Base-by-base conservation (phyloP, 2,329 filamentous ascomycete species). In the Tolypocladium ophioglossoides region DNA sequence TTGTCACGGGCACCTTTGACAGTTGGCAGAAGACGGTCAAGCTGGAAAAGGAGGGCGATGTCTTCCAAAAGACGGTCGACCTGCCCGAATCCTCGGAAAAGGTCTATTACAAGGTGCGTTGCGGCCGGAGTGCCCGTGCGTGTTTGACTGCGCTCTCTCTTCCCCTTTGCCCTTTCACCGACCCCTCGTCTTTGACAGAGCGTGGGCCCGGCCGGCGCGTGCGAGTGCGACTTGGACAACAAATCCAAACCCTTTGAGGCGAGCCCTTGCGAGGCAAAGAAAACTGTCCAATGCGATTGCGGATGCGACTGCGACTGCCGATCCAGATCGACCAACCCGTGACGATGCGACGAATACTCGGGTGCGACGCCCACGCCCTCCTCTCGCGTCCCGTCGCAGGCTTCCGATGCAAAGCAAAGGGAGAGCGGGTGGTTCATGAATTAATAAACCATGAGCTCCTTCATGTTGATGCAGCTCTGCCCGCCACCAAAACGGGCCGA, bases 1-100 rank as follows among this genome's bases (percentile, higher is more conserved):
- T 87, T 72, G 94, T 97, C 63, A 97, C 92, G 41, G 94, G 94
- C 68, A 92, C 89, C 59, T 97, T 97, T 69, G 92, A 97, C 74
- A 81, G 89, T 74, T 99, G 94, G 94, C 80, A 81, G 62, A 92
- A 94, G 78, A 90, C 84, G 54, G 82, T 92, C 70, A 82, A 87
- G 75, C 80, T 99, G 55, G 84, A 91, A 50, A 90, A 89, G 74
- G 78, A 83, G 41, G 87, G 80, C 67, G 77, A 83, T 59, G 64
- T 79, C 63, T 95, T 95, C 71, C 78, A 87, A 72, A 96, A 96
- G 78, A 82, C 83, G 37, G 90, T 99, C 56, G 75, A 82, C 52
- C 78, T 97, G 37, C 77, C 86, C 51, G 75, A 82, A 54, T 73
- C 76, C 18, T 74, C 76, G 50, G 76, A 85, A 59, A 96, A 94